Conservation (phyloP, 352 stramenopile genomes). For the Globisporangium nagaii region DNA sequence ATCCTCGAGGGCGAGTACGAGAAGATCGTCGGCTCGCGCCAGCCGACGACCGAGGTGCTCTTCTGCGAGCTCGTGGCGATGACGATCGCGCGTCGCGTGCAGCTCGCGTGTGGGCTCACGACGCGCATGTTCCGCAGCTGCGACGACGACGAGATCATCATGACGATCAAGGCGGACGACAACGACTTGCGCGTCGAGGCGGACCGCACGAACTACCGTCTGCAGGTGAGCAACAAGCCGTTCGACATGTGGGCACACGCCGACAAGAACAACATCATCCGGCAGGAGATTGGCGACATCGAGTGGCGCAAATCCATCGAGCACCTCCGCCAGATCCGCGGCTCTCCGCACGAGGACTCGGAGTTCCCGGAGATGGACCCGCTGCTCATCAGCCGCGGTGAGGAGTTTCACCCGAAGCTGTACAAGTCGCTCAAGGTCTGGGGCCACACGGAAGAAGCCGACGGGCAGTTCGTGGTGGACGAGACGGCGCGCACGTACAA, state of each 20-base stretch:
- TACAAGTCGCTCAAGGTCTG: conserved; percentile 43
- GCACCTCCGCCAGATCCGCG: conserved; percentile 49
- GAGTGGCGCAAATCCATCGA: conserved; percentile 47
- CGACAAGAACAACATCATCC: conserved; percentile 44
- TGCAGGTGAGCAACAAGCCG: conserved; percentile 73
- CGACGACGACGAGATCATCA: conserved; percentile 74
- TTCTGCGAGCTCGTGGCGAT: conserved; percentile 74
- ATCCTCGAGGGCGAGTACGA: conserved; percentile 62
- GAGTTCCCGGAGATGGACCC: conserved; percentile 73
- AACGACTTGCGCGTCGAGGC: conserved; percentile 66
- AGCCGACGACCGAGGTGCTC: conserved; percentile 39
- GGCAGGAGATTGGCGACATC: conserved; percentile 42
- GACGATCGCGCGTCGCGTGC: conserved; percentile 53
- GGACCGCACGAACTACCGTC: conserved; percentile 60
- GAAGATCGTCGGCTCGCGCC: conserved; percentile 30
- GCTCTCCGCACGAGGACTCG: conserved; percentile 21
- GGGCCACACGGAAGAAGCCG: conserved; percentile 73
- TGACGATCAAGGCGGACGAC: conserved; percentile 77
- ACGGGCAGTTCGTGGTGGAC: conserved; percentile 54
- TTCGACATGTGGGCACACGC: conserved; percentile 51
- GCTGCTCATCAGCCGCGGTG: conserved; percentile 51
- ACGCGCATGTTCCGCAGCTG: conserved; percentile 79
- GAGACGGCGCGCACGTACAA: conserved; percentile 27
- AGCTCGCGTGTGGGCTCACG: conserved; percentile 72
- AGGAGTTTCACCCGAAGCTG: conserved; percentile 60